A percentile compares a stretch with the other conserved stretches of the same genome.
phyloP scores from a whole-genome alignment of 108 stramenopile species.

The Pseudonitzschia multiseries region DNA sequence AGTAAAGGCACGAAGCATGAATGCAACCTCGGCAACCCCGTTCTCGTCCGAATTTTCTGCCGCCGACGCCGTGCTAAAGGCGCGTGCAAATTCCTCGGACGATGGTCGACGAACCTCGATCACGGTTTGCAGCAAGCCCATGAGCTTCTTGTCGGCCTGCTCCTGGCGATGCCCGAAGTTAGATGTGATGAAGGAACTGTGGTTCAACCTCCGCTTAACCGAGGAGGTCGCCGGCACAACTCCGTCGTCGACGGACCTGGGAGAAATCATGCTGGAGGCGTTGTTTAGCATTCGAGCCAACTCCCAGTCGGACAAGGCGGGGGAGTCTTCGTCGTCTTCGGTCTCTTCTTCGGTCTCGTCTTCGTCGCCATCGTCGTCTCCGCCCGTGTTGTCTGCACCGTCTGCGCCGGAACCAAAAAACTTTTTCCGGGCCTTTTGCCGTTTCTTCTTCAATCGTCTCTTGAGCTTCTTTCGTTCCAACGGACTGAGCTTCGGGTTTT shows the following conservation, averaged over 20 bases:
- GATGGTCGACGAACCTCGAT: constrained; percentile 48
- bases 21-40: constrained; percentile 66
- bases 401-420: constrained; percentile 37
- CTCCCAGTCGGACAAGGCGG: constrained; percentile 53
- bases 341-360: constrained; percentile 30
- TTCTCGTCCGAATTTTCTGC: constrained; percentile 33
- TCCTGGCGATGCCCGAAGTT: constrained; percentile 63
- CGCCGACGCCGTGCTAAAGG: constrained; percentile 16
- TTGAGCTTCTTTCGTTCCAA: constrained; percentile 68
- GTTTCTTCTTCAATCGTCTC: constrained; percentile 74
- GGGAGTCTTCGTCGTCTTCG: constrained; percentile 14
- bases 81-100: constrained; percentile 40
- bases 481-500: constrained; percentile 49
- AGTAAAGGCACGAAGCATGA: constrained; percentile 66
- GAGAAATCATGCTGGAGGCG: constrained; percentile 23
- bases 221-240: constrained; percentile 18
- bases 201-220: constrained; percentile 45
- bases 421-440: constrained; percentile 70
- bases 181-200: constrained; percentile 61
- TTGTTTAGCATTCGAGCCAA: constrained; percentile 25
- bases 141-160: constrained; percentile 46
- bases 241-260: constrained; percentile 31
- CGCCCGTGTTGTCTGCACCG: constrained; percentile 42
- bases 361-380: constrained; percentile 43
- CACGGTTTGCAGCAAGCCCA: constrained; percentile 54